Base-by-base conservation (phyloP, 164 flowering plant species). In the Vitis cinerea region DNA sequence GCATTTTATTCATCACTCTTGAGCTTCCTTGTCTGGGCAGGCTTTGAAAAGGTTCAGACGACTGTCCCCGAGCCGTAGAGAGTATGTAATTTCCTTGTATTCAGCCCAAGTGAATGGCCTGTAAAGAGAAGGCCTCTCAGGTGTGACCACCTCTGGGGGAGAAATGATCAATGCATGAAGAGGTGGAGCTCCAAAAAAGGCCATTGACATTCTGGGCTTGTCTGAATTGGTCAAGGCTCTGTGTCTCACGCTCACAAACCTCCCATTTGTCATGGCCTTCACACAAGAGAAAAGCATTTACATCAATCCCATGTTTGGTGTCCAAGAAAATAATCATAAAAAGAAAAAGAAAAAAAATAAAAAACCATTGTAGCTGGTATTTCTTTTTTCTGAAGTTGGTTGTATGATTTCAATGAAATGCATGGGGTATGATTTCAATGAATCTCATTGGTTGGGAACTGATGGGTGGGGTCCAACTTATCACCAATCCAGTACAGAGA, bases 261-360 rank as follows among this genome's bases (percentile, higher is more conserved):
- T 82, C 51, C 84, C 87, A 74, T 84, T 82, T 19, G 85, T 84
- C 85, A 84, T 82, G 0, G 63, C 87, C 87, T 84, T 69, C 68
- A 50, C 44, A 37, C 6, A 37, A 37, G 6, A 37, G 7, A 67
- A 70, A 66, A 8, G 29, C 11, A 37, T 23, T 23, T 23, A 23
- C 27, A 37, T 37, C 44, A 37, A 37, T 37, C 44, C 44, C 44
- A 0, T 37, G 44, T 37, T 37, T 37, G 44, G 44, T 6, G 44
- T 37, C 44, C 44, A 37, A 37, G 44, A 37, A 12, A 53, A 23
- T 4, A 59, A 27, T 13, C 1, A 2, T 59, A 8, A 48, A 19
- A 9, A 11, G 10, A 48, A 59, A 9, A 10, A 48, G 0, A n/a
- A 55, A 37, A 12, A 2, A 67, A n/a, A 9, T 3, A 2, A 53